These are phyloP conservation scores for Globisporangium recalcitrans DNA, from an alignment of 352 stramenopile species.

Conservation along the genomic window DNA sequence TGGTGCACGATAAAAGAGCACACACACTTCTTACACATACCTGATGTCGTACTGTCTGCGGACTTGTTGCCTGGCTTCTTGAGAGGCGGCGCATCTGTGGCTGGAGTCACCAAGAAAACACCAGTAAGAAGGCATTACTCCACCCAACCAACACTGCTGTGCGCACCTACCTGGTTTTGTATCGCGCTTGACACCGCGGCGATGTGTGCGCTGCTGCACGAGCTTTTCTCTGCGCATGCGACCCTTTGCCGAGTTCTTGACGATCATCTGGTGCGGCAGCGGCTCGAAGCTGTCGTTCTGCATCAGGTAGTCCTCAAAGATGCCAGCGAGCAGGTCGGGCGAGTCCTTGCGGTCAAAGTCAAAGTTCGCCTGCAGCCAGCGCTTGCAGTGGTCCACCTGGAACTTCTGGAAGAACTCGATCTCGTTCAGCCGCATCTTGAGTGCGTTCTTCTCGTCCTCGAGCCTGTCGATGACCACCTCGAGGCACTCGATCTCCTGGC, in stretches of 20 bases:
- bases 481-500: slow-evolving; percentile 38
- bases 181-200: slow-evolving; percentile 23
- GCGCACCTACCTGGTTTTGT: slow-evolving; percentile 7
- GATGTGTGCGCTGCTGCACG: slow-evolving; percentile 21
- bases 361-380: slow-evolving; percentile 47
- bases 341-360: slow-evolving; percentile 56
- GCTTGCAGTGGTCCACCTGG: slow-evolving; percentile 36
- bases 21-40: background rate
- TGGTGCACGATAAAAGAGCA: background rate
- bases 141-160: too few relatives aligned
- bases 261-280: slow-evolving; percentile 42
- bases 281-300: slow-evolving; percentile 40
- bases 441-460: slow-evolving; percentile 41
- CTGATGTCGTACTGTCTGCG: slow-evolving; percentile 9
- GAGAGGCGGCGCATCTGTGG: slow-evolving; percentile 5
- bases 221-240: slow-evolving; percentile 30
- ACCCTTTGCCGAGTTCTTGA: slow-evolving; percentile 43
- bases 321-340: slow-evolving; percentile 34
- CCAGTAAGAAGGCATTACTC: background rate
- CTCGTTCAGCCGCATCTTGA: slow-evolving; percentile 42
- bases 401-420: slow-evolving; percentile 37
- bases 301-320: slow-evolving; percentile 52
- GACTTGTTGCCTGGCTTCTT: slow-evolving; percentile 13
- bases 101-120: slow-evolving; percentile 1
- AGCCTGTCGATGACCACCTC: slow-evolving; percentile 36